Base-by-base conservation (phyloP, 306 rosid genomes). In the Sicyos edulis region DNA sequence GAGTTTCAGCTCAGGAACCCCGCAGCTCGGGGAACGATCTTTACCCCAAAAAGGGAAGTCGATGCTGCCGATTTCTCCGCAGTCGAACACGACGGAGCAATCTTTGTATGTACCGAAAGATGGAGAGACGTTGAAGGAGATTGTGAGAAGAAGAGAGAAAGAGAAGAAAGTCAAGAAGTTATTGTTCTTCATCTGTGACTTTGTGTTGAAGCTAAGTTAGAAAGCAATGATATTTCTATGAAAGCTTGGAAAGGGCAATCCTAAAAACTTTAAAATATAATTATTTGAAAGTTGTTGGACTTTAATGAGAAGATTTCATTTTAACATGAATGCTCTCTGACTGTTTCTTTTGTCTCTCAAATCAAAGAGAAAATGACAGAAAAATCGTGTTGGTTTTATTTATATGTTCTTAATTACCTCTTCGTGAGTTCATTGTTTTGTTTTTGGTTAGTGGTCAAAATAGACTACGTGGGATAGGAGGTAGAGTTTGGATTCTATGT, bases 41-140 rank as follows among this genome's bases (percentile, higher is more conserved):
- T 12, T 52, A 7, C 77, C 77, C 77, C 77, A 74, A 60, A 74
- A 74, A 7, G 77, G 77, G 15, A 24, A 74, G 29, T 52, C 77
- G 71, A 74, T 37, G 51, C 16, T 10, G 59, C 34, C 20, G 34
- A 62, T 49, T 1, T 53, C 7, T 0, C 77, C 77, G 52, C 77
- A 74, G 34, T 29, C 20, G 71, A 60, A 74, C 8, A 21, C 1
- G 49, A 10, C 4, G 11, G 40, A 58, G 76, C 76, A 73, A 10
- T 60, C 61, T 44, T 10, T 42, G 71, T 64, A 10, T 2, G 32
- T 11, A 29, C 53, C 2, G n/a, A 42, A 11, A 64, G 53, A 64
- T 42, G 71, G 71, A 42, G 71, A 40, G 32, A 64, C 11, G 2
- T 64, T 42, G 16, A 42, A 42, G 71, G 19, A 57, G 16, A 22